Evolutionary conservation across 176 grass and related monocot genomes (phyloP), one percentile per base, ranked within the genome.

Genomic region (Oryza glumipatula): DNA sequence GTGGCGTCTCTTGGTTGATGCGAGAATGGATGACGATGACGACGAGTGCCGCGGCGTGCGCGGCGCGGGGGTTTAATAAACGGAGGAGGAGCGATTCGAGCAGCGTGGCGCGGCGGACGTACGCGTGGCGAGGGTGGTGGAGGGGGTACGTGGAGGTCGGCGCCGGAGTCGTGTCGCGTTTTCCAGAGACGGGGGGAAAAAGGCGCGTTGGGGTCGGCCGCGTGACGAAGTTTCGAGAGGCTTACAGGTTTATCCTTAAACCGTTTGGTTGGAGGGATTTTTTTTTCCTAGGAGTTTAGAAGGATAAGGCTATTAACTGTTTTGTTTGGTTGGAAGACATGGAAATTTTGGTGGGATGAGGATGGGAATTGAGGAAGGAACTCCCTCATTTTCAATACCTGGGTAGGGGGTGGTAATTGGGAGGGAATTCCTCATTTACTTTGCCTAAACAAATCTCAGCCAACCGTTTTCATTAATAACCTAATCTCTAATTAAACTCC

Each of bases 71-170:
- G 23, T 67, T 82, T 86, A 81, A 83, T 63, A 79, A 11, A 54
- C 51, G 1, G 17, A 6, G 11, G n/a, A 12, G 52, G 28, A 30
- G 28, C 1, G 28, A 21, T 19, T 15, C 5, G 24, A 16, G 71
- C 6, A 75, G 41, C 80, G 32, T 11, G n/a, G 22, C 30, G 49
- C 8, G 19, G 28, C n/a, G 70, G 84, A 26, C 26, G 26, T 26
- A 82, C 88, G 75, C 88, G 84, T 86, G 88, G 52, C 58, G 71
- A 35, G 51, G 58, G 35, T 6, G 24, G 36, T 17, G 73, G 8
- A 5, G 6, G 61, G 74, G 74, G 36, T 86, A 90, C 80, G 88
- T 90, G 88, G 48, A 70, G 88, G 88, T 41, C 36, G 83, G 78
- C 45, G 69, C 19, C 7, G 58, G 88, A 67, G 67, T 6, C 88